Conservation (phyloP, 2,329 filamentous ascomycete species). For the Furcasterigmium furcatum region DNA sequence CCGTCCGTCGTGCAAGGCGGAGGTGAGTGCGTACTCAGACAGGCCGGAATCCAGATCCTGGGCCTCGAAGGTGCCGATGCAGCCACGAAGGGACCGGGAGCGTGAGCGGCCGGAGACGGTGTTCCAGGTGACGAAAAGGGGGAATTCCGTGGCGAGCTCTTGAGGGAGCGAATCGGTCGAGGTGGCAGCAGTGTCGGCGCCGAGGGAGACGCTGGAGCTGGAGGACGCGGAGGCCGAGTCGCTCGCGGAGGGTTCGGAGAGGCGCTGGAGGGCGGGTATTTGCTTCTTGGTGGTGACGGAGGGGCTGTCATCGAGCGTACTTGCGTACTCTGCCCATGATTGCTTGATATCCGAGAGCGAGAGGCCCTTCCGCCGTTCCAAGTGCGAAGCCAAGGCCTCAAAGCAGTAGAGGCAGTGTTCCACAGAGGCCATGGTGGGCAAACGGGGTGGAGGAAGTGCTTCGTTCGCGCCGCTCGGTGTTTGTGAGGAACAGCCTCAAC, state of each 20-base stretch:
- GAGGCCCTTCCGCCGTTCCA: constrained; percentile 66
- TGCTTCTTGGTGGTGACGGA: constrained; percentile 29
- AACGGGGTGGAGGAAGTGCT: no score
- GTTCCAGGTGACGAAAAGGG: constrained; percentile 96
- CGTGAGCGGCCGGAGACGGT: constrained; percentile 54
- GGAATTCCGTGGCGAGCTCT: constrained; percentile 47
- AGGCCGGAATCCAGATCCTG: constrained; percentile 72
- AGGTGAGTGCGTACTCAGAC: constrained; percentile 77
- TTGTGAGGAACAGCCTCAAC: no score
- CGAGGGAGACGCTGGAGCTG: constrained; percentile 28
- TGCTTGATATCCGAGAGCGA: constrained; percentile 67
- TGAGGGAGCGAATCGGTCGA: constrained; percentile 35
- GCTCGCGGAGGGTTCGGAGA: constrained; percentile 25
- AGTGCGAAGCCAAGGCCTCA: constrained; percentile 75
- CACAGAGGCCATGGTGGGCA: constrained; percentile 71
- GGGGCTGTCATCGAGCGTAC: constrained; percentile 13
- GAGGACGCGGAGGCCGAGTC: constrained; percentile 27
- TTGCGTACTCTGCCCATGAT: constrained; percentile 49
- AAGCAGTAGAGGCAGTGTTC: constrained; percentile 94
- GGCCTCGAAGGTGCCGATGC: constrained; percentile 90
- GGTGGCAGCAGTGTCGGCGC: constrained; percentile 38
- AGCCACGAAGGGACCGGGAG: constrained; percentile 75
- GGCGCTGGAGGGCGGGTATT: constrained; percentile 37
- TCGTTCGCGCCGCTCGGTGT: no score
- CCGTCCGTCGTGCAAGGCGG: constrained; percentile 62